A percentile compares a stretch with the other conserved stretches of the same genome.
Conservation (phyloP, 2,329 filamentous ascomycete genomes). For the Leptographium radiaticola region DNA sequence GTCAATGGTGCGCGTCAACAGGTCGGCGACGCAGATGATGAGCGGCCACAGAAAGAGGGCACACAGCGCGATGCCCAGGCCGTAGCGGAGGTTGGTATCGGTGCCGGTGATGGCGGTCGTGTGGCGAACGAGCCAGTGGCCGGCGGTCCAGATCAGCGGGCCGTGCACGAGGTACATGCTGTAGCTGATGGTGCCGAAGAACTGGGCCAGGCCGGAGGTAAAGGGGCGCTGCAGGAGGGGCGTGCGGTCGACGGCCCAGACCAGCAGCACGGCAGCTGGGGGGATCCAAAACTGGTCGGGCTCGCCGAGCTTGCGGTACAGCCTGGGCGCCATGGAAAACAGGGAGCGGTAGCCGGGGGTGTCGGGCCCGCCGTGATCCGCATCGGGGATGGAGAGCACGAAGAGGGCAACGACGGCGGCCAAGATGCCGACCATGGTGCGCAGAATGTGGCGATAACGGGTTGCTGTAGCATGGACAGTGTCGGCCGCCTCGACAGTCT, state of each 20-base stretch:
- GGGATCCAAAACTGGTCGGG: conserved; percentile 16
- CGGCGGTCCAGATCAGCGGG: conserved; percentile 37
- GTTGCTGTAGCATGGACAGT: background rate
- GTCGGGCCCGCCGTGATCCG: conserved; percentile 7
- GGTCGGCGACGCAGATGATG: conserved; percentile 40
- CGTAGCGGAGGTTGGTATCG: conserved; percentile 28
- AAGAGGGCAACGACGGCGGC: background rate
- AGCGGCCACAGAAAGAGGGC: conserved; percentile 34
- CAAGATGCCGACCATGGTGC: background rate
- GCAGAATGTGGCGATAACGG: background rate
- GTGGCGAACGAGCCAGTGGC: conserved; percentile 20
- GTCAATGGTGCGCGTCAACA: conserved; percentile 44
- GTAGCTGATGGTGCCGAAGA: conserved; percentile 48
- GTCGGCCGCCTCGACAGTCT: background rate
- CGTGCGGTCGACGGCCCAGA: conserved; percentile 13
- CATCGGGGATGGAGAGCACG: conserved; percentile 11
- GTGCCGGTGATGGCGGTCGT: conserved; percentile 26
- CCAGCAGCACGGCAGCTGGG: conserved; percentile 13
- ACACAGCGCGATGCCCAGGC: conserved; percentile 32
- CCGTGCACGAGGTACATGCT: conserved; percentile 50
- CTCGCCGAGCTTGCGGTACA: conserved; percentile 7
- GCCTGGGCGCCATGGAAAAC: conserved; percentile 10
- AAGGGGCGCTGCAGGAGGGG: conserved; percentile 16
- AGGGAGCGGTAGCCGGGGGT: conserved; percentile 4
- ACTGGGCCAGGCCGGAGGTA: conserved; percentile 19